Percentiles rank a stretch among this genome's conserved stretches.
These are phyloP conservation scores for Purpureocillium lavendulum DNA, from an alignment of 2,329 filamentous ascomycete species.

Conservation along the genomic window DNA sequence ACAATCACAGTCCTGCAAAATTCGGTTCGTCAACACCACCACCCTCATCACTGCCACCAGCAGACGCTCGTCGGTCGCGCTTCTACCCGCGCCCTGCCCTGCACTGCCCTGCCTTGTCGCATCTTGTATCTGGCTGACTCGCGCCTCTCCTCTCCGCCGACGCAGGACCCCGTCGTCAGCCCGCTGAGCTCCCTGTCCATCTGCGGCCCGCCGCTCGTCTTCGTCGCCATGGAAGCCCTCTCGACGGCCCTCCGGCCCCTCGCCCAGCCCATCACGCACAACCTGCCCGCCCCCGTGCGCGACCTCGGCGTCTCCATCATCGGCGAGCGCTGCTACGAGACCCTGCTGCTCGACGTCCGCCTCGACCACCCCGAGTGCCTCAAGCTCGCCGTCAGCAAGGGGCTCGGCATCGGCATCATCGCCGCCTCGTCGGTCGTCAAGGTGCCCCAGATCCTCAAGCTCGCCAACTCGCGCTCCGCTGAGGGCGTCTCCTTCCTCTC, in stretches of 20 bases:
- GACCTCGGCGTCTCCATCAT: conserved; percentile 72
- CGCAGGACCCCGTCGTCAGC: background rate
- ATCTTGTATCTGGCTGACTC: no score
- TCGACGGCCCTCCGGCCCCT: conserved; percentile 48
- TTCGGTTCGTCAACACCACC: background rate
- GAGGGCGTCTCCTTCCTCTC: conserved; percentile 81
- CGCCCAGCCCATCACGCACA: conserved; percentile 62
- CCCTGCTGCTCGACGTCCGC: conserved; percentile 78
- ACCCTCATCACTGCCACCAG: background rate
- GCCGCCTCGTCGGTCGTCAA: conserved; percentile 87
- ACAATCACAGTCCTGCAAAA: background rate
- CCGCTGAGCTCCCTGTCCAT: background rate
- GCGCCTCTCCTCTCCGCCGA: background rate
- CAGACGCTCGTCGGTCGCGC: background rate
- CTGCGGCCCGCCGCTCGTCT: background rate
- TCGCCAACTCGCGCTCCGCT: conserved; percentile 71
- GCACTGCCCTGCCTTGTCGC: no score
- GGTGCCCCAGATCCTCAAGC: conserved; percentile 92
- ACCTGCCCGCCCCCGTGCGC: conserved; percentile 65
- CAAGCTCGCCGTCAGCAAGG: conserved; percentile 87
- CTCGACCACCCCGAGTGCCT: conserved; percentile 69
- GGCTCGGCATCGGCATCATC: conserved; percentile 87
- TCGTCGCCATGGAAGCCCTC: conserved; percentile 47
- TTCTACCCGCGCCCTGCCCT: no score
- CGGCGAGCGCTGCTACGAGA: conserved; percentile 76